Evolutionary conservation across 192 early-diverging fungal genomes (phyloP).

Genomic region (Coemansia sp.): DNA sequence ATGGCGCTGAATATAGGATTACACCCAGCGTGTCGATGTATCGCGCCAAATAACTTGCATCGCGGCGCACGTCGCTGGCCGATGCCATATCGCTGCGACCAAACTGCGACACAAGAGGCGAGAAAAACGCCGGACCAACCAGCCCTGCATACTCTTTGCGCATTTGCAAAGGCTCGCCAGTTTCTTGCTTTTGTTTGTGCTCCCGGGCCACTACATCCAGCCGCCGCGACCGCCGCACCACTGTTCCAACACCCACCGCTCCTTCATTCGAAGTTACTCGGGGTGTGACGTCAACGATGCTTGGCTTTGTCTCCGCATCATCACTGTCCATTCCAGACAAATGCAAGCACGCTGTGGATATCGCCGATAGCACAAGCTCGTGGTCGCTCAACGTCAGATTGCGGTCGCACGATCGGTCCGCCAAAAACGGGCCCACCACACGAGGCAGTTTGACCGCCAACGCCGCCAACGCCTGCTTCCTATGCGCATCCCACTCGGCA

Average conservation of each 20-base stretch:
- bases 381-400: constrained; percentile 41
- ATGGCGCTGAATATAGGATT: constrained; percentile 32
- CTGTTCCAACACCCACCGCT: constrained; percentile 25
- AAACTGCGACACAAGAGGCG: constrained; percentile 46
- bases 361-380: constrained; percentile 43
- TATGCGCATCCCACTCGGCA: constrained; percentile 29
- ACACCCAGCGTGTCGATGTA: constrained; percentile 45
- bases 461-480: constrained; percentile 25
- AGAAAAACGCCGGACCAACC: constrained; percentile 44
- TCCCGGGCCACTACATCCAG: constrained; percentile 23
- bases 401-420: constrained; percentile 40
- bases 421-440: constrained; percentile 37
- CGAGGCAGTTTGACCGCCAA: constrained; percentile 28
- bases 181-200: background rate
- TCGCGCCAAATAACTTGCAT: constrained; percentile 26
- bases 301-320: background rate
- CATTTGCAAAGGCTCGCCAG: background rate
- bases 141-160: constrained; percentile 16
- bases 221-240: constrained; percentile 36
- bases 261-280: too few relatives aligned
- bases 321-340: constrained; percentile 15
- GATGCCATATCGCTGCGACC: constrained; percentile 36
- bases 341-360: constrained; percentile 39
- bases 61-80: constrained; percentile 27
- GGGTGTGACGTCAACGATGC: background rate